These are phyloP conservation scores for Globisporangium orthogonon DNA, from an alignment of 352 stramenopile genomes.

Conservation along the genomic window DNA sequence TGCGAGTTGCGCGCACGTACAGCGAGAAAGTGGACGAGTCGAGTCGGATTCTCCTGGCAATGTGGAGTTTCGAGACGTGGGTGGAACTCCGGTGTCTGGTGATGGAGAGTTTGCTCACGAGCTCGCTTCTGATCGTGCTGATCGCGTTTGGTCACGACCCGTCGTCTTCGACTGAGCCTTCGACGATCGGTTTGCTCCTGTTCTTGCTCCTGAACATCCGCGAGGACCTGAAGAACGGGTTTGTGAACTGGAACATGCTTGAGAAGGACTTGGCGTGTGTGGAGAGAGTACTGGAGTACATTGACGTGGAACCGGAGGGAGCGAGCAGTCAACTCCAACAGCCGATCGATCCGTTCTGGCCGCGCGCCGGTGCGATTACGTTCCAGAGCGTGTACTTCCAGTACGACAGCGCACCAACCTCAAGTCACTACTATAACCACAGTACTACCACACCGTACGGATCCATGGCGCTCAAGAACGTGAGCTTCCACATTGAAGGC, in stretches of 20 bases:
- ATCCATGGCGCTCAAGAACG: constrained; percentile 32
- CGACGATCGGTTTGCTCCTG: constrained; percentile 31
- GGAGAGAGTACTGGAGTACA: constrained; percentile 36
- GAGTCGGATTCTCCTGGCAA: constrained; percentile 24
- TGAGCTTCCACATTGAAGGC: constrained; percentile 34
- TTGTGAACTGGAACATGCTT: constrained; percentile 29
- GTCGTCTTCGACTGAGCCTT: constrained; percentile 2
- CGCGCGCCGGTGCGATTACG: constrained; percentile 18
- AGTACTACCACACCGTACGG: not conserved
- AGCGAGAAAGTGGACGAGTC: constrained; percentile 28
- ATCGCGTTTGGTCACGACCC: constrained; percentile 24
- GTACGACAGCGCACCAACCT: constrained; percentile 5
- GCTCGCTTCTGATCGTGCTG: constrained; percentile 29
- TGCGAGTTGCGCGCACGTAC: constrained; percentile 23
- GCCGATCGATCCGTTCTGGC: constrained; percentile 22
- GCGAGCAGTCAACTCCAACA: not conserved
- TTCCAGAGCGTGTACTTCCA: constrained; percentile 33
- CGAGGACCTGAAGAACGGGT: constrained; percentile 12
- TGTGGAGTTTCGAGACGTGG: constrained; percentile 29
- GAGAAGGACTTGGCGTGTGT: constrained; percentile 26
- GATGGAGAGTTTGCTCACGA: constrained; percentile 26
- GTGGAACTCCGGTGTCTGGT: constrained; percentile 25
- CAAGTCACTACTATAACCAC: constrained; percentile 23
- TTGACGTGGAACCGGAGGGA: constrained; percentile 10
- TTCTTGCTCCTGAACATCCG: constrained; percentile 38